A percentile compares a stretch with the other conserved stretches of the same genome.
phyloP scores from a whole-genome alignment of 768 basidiomycete species.

The Lanmaoa pseudosensibilis region DNA sequence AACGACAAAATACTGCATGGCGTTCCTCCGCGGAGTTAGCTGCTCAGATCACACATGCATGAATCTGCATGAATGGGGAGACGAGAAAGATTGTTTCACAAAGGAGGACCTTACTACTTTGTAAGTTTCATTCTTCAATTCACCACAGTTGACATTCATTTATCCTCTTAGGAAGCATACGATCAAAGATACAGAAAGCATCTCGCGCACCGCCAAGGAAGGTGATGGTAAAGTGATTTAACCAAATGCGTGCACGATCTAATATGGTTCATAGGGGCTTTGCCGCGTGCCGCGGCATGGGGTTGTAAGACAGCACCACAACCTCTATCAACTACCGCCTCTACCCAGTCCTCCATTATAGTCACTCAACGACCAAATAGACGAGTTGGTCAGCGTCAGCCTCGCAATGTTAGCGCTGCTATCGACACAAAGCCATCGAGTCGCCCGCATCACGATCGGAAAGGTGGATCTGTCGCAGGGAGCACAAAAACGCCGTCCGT shows the following conservation, averaged over 20 bases:
- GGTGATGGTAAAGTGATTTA: constrained; percentile 47
- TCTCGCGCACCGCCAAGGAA: constrained; percentile 58
- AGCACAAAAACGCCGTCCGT: constrained; percentile 47
- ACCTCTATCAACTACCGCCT: constrained; percentile 12
- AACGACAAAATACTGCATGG: constrained; percentile 97
- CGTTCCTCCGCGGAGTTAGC: constrained; percentile 79
- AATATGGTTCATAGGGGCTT: constrained; percentile 34
- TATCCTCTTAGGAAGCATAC: constrained; percentile 72
- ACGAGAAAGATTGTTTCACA: constrained; percentile 96
- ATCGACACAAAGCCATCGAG: constrained; percentile 37
- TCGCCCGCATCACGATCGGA: constrained; percentile 46
- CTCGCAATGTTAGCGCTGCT: constrained; percentile 40
- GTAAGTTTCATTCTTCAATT: constrained; percentile 45
- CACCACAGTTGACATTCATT: constrained; percentile 2
- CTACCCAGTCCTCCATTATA: constrained; percentile 21
- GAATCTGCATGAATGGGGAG: constrained; percentile 97
- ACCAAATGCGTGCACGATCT: neutral
- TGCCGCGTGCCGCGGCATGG: constrained; percentile 73
- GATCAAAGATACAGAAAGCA: constrained; percentile 83
- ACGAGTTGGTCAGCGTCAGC: constrained; percentile 49
- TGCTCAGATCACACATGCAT: constrained; percentile 91
- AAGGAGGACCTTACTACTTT: constrained; percentile 94
- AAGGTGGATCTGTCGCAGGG: constrained; percentile 32
- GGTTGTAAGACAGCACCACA: constrained; percentile 43
- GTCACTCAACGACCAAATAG: constrained; percentile 40